Evolutionary conservation across 1,284 basidiomycete genomes (phyloP).

Genomic region (Vanrija humicola): DNA sequence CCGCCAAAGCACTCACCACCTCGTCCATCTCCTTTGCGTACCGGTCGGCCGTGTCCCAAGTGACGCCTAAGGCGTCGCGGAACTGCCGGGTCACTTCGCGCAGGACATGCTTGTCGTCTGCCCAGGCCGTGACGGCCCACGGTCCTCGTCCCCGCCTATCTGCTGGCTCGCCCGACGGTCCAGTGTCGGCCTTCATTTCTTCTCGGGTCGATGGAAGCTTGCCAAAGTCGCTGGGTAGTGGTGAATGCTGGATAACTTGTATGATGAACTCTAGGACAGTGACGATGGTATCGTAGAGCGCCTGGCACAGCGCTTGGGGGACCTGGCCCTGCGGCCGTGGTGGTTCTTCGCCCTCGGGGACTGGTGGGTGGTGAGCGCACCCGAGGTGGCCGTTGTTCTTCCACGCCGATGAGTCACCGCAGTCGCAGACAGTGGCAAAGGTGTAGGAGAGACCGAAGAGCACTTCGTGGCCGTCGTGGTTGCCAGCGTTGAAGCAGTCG

Average conservation of each 20-base stretch:
- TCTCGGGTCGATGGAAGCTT: slow-evolving; percentile 62
- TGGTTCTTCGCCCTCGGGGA: slow-evolving; percentile 26
- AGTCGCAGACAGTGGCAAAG: slow-evolving; percentile 87
- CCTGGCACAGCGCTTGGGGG: slow-evolving; percentile 61
- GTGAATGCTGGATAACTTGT: slow-evolving; percentile 78
- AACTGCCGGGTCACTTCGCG: slow-evolving; percentile 82
- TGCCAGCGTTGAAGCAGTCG: slow-evolving; percentile 77
- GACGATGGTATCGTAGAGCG: slow-evolving; percentile 67
- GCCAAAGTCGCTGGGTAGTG: slow-evolving; percentile 61
- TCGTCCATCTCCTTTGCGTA: slow-evolving; percentile 65
- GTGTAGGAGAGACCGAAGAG: slow-evolving; percentile 87
- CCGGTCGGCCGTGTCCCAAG: slow-evolving; percentile 48
- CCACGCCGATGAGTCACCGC: slow-evolving; percentile 86
- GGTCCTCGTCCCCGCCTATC: slow-evolving; percentile 58
- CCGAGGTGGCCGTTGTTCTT: slow-evolving; percentile 54
- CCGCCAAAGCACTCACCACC: slow-evolving; percentile 26
- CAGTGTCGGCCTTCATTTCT: slow-evolving; percentile 46
- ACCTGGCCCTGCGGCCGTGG: slow-evolving; percentile 31
- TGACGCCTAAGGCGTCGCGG: slow-evolving; percentile 60
- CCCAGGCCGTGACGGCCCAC: slow-evolving; percentile 86
- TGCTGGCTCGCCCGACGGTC: slow-evolving; percentile 27
- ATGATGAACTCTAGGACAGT: slow-evolving; percentile 80
- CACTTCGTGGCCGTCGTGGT: slow-evolving; percentile 80
- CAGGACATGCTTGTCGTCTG: slow-evolving; percentile 95
- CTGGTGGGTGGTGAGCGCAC: slow-evolving; percentile 66